Conservation (phyloP, 176 grass and related monocot genomes). For the Aegilops sharonensis region DNA sequence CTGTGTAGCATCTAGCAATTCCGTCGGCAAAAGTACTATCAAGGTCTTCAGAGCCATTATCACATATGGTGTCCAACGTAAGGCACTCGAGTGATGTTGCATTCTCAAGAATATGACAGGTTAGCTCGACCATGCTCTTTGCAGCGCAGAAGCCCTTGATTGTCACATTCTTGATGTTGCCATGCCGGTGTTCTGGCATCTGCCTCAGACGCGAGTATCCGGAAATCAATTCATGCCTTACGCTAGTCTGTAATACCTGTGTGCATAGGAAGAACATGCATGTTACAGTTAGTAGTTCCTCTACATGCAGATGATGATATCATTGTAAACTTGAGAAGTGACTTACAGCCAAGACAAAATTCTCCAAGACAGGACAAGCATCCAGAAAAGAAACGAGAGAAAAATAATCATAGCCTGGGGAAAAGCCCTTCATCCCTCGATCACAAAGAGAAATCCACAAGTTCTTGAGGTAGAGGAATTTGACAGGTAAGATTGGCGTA, state of each 20-base stretch:
- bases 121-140: constrained; percentile 3
- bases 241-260: background rate
- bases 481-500: background rate
- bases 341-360: background rate
- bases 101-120: background rate
- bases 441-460: background rate
- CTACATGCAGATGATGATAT: background rate
- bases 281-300: background rate
- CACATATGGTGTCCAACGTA: background rate
- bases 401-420: background rate
- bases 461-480: background rate
- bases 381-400: too few relatives aligned
- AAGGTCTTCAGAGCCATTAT: too few relatives aligned
- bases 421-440: background rate
- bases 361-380: background rate
- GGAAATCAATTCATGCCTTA: background rate
- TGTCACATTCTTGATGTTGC: background rate
- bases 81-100: background rate
- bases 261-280: background rate
- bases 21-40: too few relatives aligned
- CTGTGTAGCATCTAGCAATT: too few relatives aligned
- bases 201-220: background rate
- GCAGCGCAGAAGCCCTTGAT: background rate
- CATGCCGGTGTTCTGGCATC: background rate
- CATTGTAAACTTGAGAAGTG: background rate